A percentile compares a stretch with the other conserved stretches of the same genome.
Evolutionary conservation across 805 yeast genomes (phyloP).

Genomic region (Blastobotrys americana): DNA sequence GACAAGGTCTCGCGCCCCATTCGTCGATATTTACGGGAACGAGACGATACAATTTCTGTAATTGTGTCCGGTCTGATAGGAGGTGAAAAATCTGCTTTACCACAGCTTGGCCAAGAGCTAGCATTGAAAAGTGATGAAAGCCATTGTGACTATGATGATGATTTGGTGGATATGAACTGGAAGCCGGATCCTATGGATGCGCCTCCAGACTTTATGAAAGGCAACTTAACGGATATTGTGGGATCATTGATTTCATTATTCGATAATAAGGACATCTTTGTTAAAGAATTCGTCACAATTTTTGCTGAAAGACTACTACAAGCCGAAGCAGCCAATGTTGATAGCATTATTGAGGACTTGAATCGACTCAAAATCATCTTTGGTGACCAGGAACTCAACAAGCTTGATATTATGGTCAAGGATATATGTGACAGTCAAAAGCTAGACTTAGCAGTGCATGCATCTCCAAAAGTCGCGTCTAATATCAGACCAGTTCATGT

Average conservation of each 20-base stretch:
- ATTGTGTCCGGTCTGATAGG: slow-evolving; percentile 66
- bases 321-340: slow-evolving; percentile 27
- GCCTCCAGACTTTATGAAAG: slow-evolving; percentile 68
- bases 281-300: slow-evolving; percentile 54
- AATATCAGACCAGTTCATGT: too few relatives aligned
- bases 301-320: slow-evolving; percentile 51
- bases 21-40: slow-evolving; percentile 57
- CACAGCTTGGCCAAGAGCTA: slow-evolving; percentile 51
- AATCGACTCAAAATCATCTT: slow-evolving; percentile 53
- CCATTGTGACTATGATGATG: slow-evolving; percentile 34
- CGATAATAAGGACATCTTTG: slow-evolving; percentile 59
- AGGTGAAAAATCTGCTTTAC: slow-evolving; percentile 35
- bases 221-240: slow-evolving; percentile 53
- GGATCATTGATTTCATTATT: slow-evolving; percentile 65
- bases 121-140: slow-evolving; percentile 16
- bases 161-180: slow-evolving; percentile 53
- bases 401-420: slow-evolving; percentile 75
- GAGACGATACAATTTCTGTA: slow-evolving; percentile 64
- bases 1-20: slow-evolving; percentile 76
- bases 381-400: slow-evolving; percentile 57
- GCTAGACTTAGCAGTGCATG: slow-evolving; percentile 37
- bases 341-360: slow-evolving; percentile 36
- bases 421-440: slow-evolving; percentile 56
- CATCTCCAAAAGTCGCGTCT: neutral
- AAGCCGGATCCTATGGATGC: slow-evolving; percentile 85